These are phyloP conservation scores for Adansonia digitata DNA, from an alignment of 345 rosid species.

Conservation along the genomic window DNA sequence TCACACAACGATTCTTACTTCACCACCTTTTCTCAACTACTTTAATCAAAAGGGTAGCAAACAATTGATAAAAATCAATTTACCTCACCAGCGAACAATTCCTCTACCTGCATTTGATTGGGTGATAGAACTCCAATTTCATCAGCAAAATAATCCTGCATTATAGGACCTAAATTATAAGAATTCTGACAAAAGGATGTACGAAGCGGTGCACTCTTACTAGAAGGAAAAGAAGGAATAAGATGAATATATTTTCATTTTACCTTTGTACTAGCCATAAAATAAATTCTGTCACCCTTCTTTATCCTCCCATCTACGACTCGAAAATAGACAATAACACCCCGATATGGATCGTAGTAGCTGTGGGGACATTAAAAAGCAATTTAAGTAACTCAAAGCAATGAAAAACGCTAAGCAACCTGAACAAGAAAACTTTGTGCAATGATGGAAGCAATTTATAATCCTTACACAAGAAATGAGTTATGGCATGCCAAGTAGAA, in stretches of 20 bases:
- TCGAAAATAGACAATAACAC: slow-evolving; percentile 95
- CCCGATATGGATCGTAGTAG: slow-evolving; percentile 97
- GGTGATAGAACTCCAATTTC: slow-evolving; percentile 97
- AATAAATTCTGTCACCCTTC: slow-evolving; percentile 87
- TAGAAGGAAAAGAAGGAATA: neutral
- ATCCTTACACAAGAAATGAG: neutral
- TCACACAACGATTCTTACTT: neutral
- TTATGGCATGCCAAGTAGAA: neutral
- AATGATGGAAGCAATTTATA: neutral
- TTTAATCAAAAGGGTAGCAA: neutral
- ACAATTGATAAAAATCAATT: slow-evolving; percentile 16
- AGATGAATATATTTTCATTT: neutral
- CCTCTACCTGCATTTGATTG: slow-evolving; percentile 83
- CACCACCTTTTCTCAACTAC: neutral
- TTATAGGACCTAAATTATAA: slow-evolving; percentile 12
- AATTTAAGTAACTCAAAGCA: neutral
- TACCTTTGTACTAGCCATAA: slow-evolving; percentile 97
- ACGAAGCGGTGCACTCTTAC: neutral
- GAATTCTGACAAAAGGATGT: neutral
- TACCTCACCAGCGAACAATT: slow-evolving; percentile 97
- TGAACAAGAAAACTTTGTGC: neutral
- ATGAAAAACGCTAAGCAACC: neutral
- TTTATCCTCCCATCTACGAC: slow-evolving; percentile 85
- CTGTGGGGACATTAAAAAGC: slow-evolving; percentile 36
- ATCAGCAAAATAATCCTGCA: slow-evolving; percentile 87